Conservation (phyloP, 179 eudicot genomes). For the Beta macrorhiza region DNA sequence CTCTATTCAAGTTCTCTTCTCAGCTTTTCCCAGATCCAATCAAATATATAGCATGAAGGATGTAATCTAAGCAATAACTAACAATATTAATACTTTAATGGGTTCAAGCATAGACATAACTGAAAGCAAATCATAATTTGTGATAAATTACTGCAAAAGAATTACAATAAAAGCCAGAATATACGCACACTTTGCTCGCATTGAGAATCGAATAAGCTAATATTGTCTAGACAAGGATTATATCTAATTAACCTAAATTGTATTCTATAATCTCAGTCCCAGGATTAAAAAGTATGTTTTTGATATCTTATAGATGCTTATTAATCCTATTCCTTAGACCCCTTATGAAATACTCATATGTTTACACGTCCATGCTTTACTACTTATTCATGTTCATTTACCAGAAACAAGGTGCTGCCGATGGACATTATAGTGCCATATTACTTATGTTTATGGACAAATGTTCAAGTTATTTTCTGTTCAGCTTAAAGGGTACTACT, state of each 20-base stretch:
- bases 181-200: not conserved
- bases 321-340: not conserved
- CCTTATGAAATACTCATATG: not conserved
- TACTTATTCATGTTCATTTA: not conserved
- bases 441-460: not conserved
- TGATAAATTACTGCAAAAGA: not conserved
- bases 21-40: not conserved
- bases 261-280: not conserved
- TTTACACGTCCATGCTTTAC: not conserved
- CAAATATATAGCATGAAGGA: too few species aligned
- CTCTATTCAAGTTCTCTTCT: not conserved
- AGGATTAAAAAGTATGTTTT: not conserved
- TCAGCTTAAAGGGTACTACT: too few species aligned
- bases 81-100: not conserved
- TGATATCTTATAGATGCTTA: not conserved
- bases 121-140: not conserved
- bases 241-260: not conserved
- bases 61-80: too few species aligned
- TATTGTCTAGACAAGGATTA: not conserved
- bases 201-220: not conserved
- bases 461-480: too few species aligned
- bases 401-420: not conserved
- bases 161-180: not conserved
- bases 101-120: not conserved
- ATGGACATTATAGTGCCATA: not conserved